Evolutionary conservation across 306 rosid genomes (phyloP).

Genomic region (Lathyrus sativus): DNA sequence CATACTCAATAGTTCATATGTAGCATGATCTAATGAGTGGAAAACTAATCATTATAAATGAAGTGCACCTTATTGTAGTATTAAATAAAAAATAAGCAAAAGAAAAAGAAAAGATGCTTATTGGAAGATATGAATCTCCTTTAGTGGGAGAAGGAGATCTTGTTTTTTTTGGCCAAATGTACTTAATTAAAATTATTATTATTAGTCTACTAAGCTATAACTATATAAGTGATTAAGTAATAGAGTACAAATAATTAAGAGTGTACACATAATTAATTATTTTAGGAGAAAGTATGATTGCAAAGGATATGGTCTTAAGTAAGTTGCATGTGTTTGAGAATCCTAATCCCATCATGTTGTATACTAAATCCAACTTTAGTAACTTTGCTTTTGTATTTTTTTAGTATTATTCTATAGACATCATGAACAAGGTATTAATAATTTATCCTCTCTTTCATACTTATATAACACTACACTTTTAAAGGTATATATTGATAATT

Average conservation of each 20-base stretch:
- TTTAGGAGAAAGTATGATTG: constrained; percentile 55
- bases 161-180: constrained; percentile 34
- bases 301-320: constrained; percentile 65
- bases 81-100: not conserved
- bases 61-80: constrained; percentile 4
- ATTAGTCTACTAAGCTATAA: constrained; percentile 20
- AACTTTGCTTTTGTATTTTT: constrained; percentile 40
- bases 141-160: constrained; percentile 36
- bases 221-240: constrained; percentile 19
- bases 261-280: constrained; percentile 20
- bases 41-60: constrained; percentile 5
- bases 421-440: constrained; percentile 46
- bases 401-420: constrained; percentile 37
- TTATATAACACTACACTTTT: constrained; percentile 21
- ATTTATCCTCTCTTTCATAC: constrained; percentile 38
- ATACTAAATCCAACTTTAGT: constrained; percentile 42
- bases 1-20: constrained; percentile 24
- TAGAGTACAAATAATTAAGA: constrained; percentile 6
- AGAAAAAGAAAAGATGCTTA: constrained; percentile 15
- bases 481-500: constrained; percentile 10
- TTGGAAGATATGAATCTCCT: constrained; percentile 39
- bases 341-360: constrained; percentile 65
- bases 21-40: constrained; percentile 9
- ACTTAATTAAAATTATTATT: constrained; percentile 14
- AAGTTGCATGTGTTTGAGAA: constrained; percentile 80